phyloP scores from a whole-genome alignment of 371 early-diverging fungal species.

The Mucor irregularis region DNA sequence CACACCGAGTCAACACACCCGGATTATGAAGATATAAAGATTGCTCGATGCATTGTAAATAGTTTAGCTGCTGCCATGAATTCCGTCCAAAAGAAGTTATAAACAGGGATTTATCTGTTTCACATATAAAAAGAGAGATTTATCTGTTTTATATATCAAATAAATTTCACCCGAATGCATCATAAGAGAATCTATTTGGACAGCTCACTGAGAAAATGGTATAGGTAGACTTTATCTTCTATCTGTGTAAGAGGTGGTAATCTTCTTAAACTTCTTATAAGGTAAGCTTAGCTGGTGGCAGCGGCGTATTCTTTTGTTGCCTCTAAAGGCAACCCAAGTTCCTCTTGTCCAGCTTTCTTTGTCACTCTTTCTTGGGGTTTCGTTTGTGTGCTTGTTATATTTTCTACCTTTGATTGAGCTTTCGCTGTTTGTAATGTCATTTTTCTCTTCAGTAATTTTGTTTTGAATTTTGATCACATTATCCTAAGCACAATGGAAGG shows the following conservation, averaged over 20 bases:
- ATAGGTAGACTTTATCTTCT: no score
- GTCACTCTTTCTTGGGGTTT: not conserved
- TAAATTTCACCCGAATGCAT: no score
- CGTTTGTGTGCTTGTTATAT: not conserved
- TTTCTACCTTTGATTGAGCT: not conserved
- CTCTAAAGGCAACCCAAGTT: not conserved
- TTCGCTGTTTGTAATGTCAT: not conserved
- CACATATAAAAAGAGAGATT: not conserved
- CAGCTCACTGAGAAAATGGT: no score
- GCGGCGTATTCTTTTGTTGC: not conserved
- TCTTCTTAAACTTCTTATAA: no score
- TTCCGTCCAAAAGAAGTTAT: conserved; percentile 28
- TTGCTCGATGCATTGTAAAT: conserved; percentile 31
- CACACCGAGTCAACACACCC: conserved; percentile 37
- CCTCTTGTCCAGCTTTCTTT: conserved; percentile 3
- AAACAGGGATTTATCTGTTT: no score
- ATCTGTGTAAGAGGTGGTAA: no score
- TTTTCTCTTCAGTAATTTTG: not conserved
- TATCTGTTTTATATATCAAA: not conserved
- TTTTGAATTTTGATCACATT: not conserved
- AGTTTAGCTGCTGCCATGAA: conserved; percentile 47
- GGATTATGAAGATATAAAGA: conserved; percentile 37
- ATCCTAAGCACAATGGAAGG: not conserved
- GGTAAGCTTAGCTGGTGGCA: no score
- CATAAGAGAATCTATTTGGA: no score